A percentile compares a stretch with the other conserved stretches of the same genome.
Conservation (phyloP, 2,329 filamentous ascomycete species). For the Didymella pinodella region DNA sequence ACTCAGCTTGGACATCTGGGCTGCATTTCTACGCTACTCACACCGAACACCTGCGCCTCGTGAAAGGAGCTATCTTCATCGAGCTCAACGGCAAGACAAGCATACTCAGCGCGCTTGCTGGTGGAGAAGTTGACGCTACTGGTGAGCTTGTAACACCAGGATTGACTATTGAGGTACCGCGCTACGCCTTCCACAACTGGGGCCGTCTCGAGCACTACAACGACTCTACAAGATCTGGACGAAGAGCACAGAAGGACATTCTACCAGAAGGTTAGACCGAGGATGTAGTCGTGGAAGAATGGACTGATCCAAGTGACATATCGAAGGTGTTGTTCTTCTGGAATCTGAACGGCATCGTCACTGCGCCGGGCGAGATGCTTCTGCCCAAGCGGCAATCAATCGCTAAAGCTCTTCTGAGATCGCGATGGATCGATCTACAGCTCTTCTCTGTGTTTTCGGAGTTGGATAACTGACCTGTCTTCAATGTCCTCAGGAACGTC, state of each 20-base stretch:
- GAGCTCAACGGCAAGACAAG: constrained; percentile 18
- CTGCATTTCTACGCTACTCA: constrained; percentile 61
- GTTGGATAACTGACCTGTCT: constrained; percentile 46
- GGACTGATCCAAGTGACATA: constrained; percentile 57
- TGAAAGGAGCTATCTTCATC: constrained; percentile 50
- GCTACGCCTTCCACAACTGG: constrained; percentile 58
- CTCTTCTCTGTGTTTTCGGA: constrained; percentile 40
- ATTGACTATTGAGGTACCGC: constrained; percentile 48
- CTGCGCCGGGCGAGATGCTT: neutral
- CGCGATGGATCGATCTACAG: constrained; percentile 32
- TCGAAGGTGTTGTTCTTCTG: constrained; percentile 60
- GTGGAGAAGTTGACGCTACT: constrained; percentile 15
- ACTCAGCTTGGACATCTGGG: constrained; percentile 59
- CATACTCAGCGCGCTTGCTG: constrained; percentile 22
- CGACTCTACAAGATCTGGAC: neutral
- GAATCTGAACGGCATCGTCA: constrained; percentile 56
- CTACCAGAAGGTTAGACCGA: constrained; percentile 28
- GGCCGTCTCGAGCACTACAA: constrained; percentile 45
- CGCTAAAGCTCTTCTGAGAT: constrained; percentile 14
- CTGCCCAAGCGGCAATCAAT: neutral
- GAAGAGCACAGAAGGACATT: neutral
- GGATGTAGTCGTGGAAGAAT: constrained; percentile 57
- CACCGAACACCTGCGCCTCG: constrained; percentile 57
- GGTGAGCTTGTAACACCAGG: constrained; percentile 8
- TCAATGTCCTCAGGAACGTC: constrained; percentile 17